A percentile compares a stretch with the other conserved stretches of the same genome.
Evolutionary conservation across 495 filamentous ascomycete species (phyloP).

Genomic region (Filosporella fistucella): DNA sequence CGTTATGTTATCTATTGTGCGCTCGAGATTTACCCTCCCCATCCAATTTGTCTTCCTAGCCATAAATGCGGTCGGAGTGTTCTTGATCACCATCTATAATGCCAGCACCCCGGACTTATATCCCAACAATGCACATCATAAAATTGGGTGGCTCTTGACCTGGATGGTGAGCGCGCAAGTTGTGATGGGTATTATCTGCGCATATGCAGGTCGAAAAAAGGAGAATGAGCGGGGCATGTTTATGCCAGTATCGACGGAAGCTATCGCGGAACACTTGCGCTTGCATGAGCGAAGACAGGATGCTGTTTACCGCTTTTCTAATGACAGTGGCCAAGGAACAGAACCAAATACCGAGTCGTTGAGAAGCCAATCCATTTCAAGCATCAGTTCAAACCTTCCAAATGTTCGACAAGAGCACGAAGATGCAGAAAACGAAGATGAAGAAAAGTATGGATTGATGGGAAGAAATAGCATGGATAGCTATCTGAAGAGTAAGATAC

Average conservation of each 20-base stretch:
- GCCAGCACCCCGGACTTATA: constrained; percentile 83
- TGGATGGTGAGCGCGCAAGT: constrained; percentile 67
- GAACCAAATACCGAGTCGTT: constrained; percentile 67
- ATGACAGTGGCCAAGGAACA: constrained; percentile 87
- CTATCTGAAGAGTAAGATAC: constrained; percentile 15
- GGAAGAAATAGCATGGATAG: constrained; percentile 13
- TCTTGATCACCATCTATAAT: constrained; percentile 76
- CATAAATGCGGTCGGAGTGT: constrained; percentile 64
- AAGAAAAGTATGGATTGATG: constrained; percentile 24
- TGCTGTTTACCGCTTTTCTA: constrained; percentile 61
- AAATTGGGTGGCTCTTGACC: constrained; percentile 82
- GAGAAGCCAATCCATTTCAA: constrained; percentile 55
- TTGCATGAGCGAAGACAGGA: constrained; percentile 31
- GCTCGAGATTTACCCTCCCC: constrained; percentile 69
- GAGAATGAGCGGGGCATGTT: constrained; percentile 45
- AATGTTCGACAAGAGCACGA: constrained; percentile 47
- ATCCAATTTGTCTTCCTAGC: constrained; percentile 73
- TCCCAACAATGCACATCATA: constrained; percentile 81
- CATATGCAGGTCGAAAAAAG: constrained; percentile 36
- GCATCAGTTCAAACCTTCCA: constrained; percentile 43
- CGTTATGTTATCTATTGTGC: constrained; percentile 79
- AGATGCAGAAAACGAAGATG: constrained; percentile 41
- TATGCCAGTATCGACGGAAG: constrained; percentile 64
- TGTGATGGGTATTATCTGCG: constrained; percentile 56
- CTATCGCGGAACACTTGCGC: constrained; percentile 58